These are phyloP conservation scores for Pichia exigua DNA, from an alignment of 805 yeast species.

Conservation along the genomic window DNA sequence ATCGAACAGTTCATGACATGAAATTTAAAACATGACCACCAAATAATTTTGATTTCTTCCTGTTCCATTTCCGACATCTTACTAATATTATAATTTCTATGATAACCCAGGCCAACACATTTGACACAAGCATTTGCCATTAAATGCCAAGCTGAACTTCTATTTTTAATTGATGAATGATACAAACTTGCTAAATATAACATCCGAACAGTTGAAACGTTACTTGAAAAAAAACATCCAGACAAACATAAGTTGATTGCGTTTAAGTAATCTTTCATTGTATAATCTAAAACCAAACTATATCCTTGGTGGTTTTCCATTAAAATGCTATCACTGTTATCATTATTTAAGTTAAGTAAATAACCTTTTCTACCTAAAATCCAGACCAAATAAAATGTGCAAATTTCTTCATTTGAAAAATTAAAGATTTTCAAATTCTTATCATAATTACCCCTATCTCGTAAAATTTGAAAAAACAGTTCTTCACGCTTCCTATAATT, in stretches of 20 bases:
- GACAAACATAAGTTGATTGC: slow-evolving; percentile 29
- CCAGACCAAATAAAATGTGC: slow-evolving; percentile 34
- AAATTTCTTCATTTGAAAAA: slow-evolving; percentile 22
- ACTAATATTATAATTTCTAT: slow-evolving; percentile 22
- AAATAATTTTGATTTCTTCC: slow-evolving; percentile 23
- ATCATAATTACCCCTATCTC: neutral
- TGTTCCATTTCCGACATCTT: slow-evolving; percentile 13
- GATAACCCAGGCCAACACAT: slow-evolving; percentile 31
- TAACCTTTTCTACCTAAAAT: slow-evolving; percentile 20
- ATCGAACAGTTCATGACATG: slow-evolving; percentile 29
- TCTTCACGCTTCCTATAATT: slow-evolving; percentile 23
- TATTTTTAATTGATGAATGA: slow-evolving; percentile 28
- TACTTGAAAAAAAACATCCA: slow-evolving; percentile 27
- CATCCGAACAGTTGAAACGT: slow-evolving; percentile 29
- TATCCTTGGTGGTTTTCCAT: neutral
- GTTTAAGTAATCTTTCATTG: slow-evolving; percentile 22
- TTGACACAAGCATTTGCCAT: slow-evolving; percentile 32
- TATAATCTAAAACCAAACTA: slow-evolving; percentile 11
- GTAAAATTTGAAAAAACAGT: slow-evolving; percentile 22
- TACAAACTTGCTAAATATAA: slow-evolving; percentile 29
- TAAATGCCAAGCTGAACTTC: slow-evolving; percentile 33
- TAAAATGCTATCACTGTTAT: neutral
- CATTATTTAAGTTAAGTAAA: slow-evolving; percentile 5
- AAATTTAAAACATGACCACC: slow-evolving; percentile 31
- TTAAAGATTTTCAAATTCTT: neutral